These are phyloP conservation scores for Pythium phragmitis DNA, from an alignment of 352 stramenopile genomes.

Conservation along the genomic window DNA sequence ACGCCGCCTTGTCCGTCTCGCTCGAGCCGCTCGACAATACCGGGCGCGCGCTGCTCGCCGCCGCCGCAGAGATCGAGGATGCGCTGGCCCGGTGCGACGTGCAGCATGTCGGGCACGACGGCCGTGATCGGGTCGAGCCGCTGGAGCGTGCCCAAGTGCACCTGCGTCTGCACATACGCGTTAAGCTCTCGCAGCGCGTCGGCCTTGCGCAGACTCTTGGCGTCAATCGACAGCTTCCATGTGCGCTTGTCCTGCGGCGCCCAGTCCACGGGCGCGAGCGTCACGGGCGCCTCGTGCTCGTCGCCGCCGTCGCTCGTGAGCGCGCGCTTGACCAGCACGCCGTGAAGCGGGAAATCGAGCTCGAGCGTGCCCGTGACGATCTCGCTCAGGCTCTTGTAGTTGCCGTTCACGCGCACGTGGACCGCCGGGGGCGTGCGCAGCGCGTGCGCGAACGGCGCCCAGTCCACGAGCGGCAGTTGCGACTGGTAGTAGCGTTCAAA, in stretches of 20 bases:
- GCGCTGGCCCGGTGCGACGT: constrained; percentile 79
- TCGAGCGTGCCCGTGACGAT: constrained; percentile 73
- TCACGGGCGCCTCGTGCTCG: constrained; percentile 52
- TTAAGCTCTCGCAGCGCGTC: constrained; percentile 87
- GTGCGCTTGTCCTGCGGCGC: constrained; percentile 45
- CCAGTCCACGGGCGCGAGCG: constrained; percentile 70
- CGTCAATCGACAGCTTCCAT: constrained; percentile 80
- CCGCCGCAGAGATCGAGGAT: constrained; percentile 71
- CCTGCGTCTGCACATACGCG: constrained; percentile 91
- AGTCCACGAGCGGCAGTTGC: constrained; percentile 79
- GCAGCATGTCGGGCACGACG: constrained; percentile 94
- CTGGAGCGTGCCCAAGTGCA: constrained; percentile 86
- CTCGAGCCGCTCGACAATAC: constrained; percentile 39
- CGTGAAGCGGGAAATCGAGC: constrained; percentile 64
- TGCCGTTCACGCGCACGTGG: constrained; percentile 86
- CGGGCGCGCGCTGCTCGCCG: constrained; percentile 63
- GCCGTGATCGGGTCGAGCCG: constrained; percentile 95
- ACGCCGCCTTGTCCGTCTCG: constrained; percentile 21
- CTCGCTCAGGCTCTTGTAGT: constrained; percentile 79
- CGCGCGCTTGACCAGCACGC: constrained; percentile 52
- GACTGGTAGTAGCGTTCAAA: constrained; percentile 87
- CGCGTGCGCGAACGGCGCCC: constrained; percentile 71
- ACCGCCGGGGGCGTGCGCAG: constrained; percentile 78
- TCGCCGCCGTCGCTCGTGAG: constrained; percentile 26
- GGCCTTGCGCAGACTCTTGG: constrained; percentile 86